Base-by-base conservation (phyloP, 2,329 filamentous ascomycete species). In the Sclerotinia sclerotiorum region DNA sequence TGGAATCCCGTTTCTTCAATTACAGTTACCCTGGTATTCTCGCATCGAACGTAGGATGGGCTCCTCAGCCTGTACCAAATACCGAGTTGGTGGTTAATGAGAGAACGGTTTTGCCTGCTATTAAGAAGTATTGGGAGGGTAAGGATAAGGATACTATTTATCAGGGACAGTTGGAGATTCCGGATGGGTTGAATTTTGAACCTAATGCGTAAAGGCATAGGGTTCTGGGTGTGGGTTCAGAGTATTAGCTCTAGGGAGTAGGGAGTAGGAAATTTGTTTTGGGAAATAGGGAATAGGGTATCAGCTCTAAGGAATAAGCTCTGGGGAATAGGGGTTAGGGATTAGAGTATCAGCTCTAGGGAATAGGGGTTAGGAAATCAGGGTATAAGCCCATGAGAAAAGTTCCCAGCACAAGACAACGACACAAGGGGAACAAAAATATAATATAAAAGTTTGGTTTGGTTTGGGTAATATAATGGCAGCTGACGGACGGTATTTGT, bases 21-120 rank as follows among this genome's bases (percentile, higher is more conserved):
- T 73, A 79, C 63, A 82, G 80, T 11, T 83, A 82, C 68, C 77
- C 80, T 4, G 82, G 82, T 2, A 76, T 79, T 64, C 78, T 79
- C 70, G 75, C 74, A 7, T 78, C 71, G 69, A 11, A 24, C 3
- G 55, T 52, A 13, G n/a, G 24, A 24, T 67, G 57, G 56, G 76
- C 77, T 5, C 76, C 78, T 2, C 74, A 77, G 42, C 79, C 79
- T 5, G 76, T 77, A 4, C 79, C 79, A 1, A 76, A 81, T 60
- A 73, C 69, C 6, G 55, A 72, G 21, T 73, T 76, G 13, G 66
- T 69, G 5, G 46, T 69, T 7, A 77, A 74, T 32, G 75, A 75
- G 11, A 72, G 79, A 5, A 76, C 73, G 3, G 76, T 77, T 11
- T 65, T 79, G 11, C 74, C 74, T 8, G 65, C 64, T 10, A 75